Conservation (phyloP, 805 yeast species). For the Komagataella mondaviorum region DNA sequence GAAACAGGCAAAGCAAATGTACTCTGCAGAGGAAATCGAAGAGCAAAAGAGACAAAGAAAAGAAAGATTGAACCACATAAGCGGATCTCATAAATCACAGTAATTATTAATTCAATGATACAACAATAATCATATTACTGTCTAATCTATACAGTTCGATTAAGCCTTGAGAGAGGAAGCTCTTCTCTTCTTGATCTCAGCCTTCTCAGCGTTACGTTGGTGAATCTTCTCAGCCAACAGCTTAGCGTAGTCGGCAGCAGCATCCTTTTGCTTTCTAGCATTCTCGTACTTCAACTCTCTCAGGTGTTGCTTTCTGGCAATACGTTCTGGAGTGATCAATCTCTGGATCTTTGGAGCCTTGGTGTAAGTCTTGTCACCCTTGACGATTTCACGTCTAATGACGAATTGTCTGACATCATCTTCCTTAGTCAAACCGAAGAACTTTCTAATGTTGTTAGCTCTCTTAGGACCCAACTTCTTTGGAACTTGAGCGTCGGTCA, state of each 20-base stretch:
- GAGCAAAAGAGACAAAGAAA: conserved; percentile 9
- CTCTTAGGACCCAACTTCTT: conserved; percentile 99
- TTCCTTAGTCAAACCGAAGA: conserved; percentile 95
- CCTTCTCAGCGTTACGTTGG: conserved; percentile 97
- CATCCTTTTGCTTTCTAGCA: conserved; percentile 99
- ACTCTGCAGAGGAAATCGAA: conserved; percentile 12
- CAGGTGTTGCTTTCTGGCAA: conserved; percentile 98
- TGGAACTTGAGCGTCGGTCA: conserved; percentile 90
- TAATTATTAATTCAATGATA: background rate
- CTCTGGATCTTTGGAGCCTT: conserved; percentile 99
- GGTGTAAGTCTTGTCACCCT: conserved; percentile 97
- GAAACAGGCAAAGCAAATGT: conserved; percentile 6
- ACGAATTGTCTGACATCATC: conserved; percentile 86
- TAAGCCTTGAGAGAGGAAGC: conserved; percentile 96
- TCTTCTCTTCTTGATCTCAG: conserved; percentile 99
- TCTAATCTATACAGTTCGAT: conserved; percentile 8
- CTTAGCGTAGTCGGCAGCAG: conserved; percentile 99
- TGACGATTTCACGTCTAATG: conserved; percentile 95
- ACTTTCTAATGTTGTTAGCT: conserved; percentile 99
- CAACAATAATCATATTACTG: background rate
- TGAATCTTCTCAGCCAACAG: conserved; percentile 95
- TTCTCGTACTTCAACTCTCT: conserved; percentile 87
- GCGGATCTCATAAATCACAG: conserved; percentile 7
- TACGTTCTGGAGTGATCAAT: conserved; percentile 96
- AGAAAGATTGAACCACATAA: conserved; percentile 7